Evolutionary conservation across 129 eudicot species (phyloP), one percentile per base, ranked within the genome.

Genomic region (Erigeron canadensis): DNA sequence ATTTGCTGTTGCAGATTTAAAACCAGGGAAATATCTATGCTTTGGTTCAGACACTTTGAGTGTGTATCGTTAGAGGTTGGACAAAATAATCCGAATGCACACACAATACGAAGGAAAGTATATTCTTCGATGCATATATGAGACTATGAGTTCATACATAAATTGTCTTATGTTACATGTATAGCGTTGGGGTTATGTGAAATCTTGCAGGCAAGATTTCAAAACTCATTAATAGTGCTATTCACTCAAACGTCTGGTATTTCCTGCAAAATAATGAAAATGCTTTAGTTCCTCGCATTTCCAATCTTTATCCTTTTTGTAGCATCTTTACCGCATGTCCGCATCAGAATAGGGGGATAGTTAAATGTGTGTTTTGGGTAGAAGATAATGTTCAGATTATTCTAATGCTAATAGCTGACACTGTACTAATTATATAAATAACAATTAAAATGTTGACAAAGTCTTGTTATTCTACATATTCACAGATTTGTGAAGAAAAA

Each of bases 51-150:
- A 56, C 7, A 53, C 22, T 55, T 55, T 12, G 55, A 39, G 60
- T 19, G 23, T 43, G 58, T 45, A 17, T 71, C 7, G 34, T 6
- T 16, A 72, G 69, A 72, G 58, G 60, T 37, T 28, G 77, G 48
- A 60, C 17, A 4, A 13, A 8, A 7, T 47, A 16, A 34, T 48
- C 56, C 10, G 16, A 70, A 43, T 43, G 66, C 37, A 4, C 37
- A 59, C 45, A 43, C 58, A 41, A 57, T 15, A 42, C 66, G 10
- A 6, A 44, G 43, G 18, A 15, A 22, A 41, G 67, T 53, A 42
- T 78, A 54, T 13, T 78, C 59, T 72, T 71, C 23, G 67, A 71
- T 78, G 77, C 73, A 78, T 78, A 71, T 71, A 43, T 77, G 18
- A 70, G 43, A 69, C 13, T 22, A 56, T 28, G 21, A 61, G 66